Conservation (phyloP, 352 stramenopile genomes). For the Thalassiosira ordinaria region DNA sequence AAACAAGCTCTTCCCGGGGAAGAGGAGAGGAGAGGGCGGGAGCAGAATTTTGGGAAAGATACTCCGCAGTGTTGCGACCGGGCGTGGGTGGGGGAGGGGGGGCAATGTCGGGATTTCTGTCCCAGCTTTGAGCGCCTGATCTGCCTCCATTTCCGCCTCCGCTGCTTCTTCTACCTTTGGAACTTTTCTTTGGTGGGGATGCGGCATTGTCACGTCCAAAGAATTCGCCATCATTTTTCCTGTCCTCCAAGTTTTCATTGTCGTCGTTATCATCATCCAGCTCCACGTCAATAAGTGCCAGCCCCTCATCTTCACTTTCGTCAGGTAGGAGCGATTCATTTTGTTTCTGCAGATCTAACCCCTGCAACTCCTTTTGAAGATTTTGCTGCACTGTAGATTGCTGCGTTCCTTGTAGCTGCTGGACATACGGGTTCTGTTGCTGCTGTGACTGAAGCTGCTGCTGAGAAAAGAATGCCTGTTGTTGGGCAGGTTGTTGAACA, state of each 20-base stretch:
- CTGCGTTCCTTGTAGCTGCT: slow-evolving; percentile 1
- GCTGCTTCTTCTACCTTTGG: background rate
- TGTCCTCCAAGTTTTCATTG: slow-evolving; percentile 9
- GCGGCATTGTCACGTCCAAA: background rate
- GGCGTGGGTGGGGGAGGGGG: slow-evolving; percentile 47
- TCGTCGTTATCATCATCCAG: slow-evolving; percentile 44
- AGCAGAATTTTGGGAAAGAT: slow-evolving; percentile 36
- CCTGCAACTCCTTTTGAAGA: slow-evolving; percentile 25
- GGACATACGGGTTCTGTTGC: background rate
- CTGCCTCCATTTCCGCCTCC: background rate
- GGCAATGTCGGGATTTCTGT: slow-evolving; percentile 54
- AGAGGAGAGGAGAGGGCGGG: slow-evolving; percentile 55
- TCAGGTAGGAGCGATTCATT: slow-evolving; percentile 32
- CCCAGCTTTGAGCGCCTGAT: too few relatives aligned
- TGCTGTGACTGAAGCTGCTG: slow-evolving; percentile 2
- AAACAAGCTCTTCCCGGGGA: slow-evolving; percentile 67
- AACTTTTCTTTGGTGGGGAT: background rate
- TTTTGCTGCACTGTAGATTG: slow-evolving; percentile 19
- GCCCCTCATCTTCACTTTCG: slow-evolving; percentile 49
- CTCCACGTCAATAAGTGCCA: slow-evolving; percentile 57
- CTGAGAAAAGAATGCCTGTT: too few relatives aligned
- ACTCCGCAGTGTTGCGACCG: slow-evolving; percentile 42
- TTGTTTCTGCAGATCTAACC: slow-evolving; percentile 31
- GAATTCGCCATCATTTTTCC: slow-evolving; percentile 43
- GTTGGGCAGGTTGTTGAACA: background rate